Evolutionary conservation across 179 eudicot genomes (phyloP), one percentile per base, ranked within the genome.

Genomic region (Beta corolliflora): DNA sequence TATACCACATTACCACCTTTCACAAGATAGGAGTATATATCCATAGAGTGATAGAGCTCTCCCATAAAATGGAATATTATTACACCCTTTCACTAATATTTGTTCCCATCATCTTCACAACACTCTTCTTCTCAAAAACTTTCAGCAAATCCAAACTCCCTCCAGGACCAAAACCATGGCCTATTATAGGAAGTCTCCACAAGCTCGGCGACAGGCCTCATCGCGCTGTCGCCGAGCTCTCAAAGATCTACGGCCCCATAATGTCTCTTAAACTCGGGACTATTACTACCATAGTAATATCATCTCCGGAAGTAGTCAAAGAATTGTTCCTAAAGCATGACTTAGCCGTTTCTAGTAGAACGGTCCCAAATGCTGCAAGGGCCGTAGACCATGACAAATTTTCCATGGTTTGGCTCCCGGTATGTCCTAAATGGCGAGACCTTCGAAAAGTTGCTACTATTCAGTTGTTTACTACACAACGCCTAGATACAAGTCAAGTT

Each of bases 251-350:
- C 16, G 76, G 76, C 5, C 59, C 76, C 7, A 48, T 72, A 21
- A 72, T 72, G 76, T 19, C 59, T 11, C 76, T 72, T 31, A 72
- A 72, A 31, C 76, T 72, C 50, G 76, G 76, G 9, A 72, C 9
- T 8, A 48, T 48, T 36, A 72, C 59, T 14, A 72, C 76, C 0
- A 50, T 72, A 8, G 76, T 72, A 13, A 72, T 72, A 72, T 72
- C 76, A 19, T 72, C 76, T 59, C 76, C 76, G 0, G 53, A 70
- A 41, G 21, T 72, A n/a, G 76, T 59, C 36, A 72, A 72, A 72
- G 60, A 72, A 50, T 50, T 72, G 76, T 72, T 72, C 58, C n/a
- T 53, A 5, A 50, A 72, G 36, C 76, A 72, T 5, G 76, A 72
- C 59, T 50, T 72, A 21, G 36, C 58, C 9, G 21, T 48, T 48